Percentiles rank a stretch among this genome's conserved stretches.
phyloP scores from a whole-genome alignment of 495 filamentous ascomycete genomes.

The Aspergillus campestris region DNA sequence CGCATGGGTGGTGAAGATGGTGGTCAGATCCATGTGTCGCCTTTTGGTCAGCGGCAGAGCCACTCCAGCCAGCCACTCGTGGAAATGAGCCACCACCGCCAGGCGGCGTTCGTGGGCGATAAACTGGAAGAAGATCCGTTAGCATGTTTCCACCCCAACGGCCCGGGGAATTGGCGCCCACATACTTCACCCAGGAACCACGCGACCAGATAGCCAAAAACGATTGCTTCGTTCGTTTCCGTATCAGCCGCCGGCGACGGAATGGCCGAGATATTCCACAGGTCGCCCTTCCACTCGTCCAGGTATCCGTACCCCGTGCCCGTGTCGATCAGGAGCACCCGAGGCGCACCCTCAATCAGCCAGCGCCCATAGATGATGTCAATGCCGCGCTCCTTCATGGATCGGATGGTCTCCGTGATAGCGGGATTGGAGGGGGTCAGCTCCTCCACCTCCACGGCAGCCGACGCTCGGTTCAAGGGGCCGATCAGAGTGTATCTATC shows the following conservation, averaged over 20 bases:
- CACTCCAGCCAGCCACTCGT: slow-evolving; percentile 98
- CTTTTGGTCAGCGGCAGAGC: slow-evolving; percentile 87
- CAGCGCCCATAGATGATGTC: slow-evolving; percentile 88
- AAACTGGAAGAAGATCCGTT: slow-evolving; percentile 47
- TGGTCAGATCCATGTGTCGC: slow-evolving; percentile 90
- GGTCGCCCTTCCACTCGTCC: slow-evolving; percentile 94
- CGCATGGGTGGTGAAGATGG: slow-evolving; percentile 97
- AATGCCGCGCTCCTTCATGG: slow-evolving; percentile 88
- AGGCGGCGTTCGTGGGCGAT: slow-evolving; percentile 83
- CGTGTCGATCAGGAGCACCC: slow-evolving; percentile 91
- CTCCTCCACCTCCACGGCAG: slow-evolving; percentile 92
- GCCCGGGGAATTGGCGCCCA: slow-evolving; percentile 2
- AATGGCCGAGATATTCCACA: slow-evolving; percentile 90
- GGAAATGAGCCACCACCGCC: slow-evolving; percentile 95
- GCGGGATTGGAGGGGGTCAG: slow-evolving; percentile 74
- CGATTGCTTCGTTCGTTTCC: slow-evolving; percentile 95
- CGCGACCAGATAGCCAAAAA: slow-evolving; percentile 94
- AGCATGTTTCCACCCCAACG: slow-evolving; percentile 1
- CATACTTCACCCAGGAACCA: slow-evolving; percentile 96
- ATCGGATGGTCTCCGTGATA: slow-evolving; percentile 70
- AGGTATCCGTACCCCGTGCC: slow-evolving; percentile 83
- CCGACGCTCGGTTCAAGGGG: slow-evolving; percentile 83
- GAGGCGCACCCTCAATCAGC: slow-evolving; percentile 93
- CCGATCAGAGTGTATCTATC: slow-evolving; percentile 93
- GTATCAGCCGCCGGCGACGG: slow-evolving; percentile 83